Conservation (phyloP, 805 yeast genomes). For the Metschnikowia borealis region DNA sequence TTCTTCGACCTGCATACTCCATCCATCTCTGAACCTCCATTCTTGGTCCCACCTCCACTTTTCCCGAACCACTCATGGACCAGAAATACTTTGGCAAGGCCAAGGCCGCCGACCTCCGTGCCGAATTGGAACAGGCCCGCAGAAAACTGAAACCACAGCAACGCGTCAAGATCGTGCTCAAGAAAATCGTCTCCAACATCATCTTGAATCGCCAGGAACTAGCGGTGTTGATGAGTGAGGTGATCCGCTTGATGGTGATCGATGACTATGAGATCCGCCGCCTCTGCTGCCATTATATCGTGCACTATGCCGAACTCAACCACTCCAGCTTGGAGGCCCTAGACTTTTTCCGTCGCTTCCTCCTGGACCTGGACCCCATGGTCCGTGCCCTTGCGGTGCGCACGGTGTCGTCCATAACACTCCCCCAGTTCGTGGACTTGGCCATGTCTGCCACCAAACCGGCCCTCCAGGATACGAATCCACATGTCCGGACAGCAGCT, state of each 20-base stretch:
- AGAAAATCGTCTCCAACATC: conserved; percentile 76
- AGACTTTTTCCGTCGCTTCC: conserved; percentile 52
- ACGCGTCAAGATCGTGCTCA: conserved; percentile 42
- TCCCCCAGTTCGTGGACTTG: conserved; percentile 47
- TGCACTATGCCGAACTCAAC: conserved; percentile 54
- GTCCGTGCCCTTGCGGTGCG: conserved; percentile 59
- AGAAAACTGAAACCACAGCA: conserved; percentile 39
- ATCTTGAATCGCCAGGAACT: conserved; percentile 80
- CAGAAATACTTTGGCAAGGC: conserved; percentile 34
- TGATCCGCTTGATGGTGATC: conserved; percentile 46
- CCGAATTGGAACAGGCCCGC: conserved; percentile 41
- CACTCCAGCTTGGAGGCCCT: conserved; percentile 57
- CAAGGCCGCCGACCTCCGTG: conserved; percentile 37
- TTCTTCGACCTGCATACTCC: too few relatives aligned
- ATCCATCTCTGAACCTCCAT: not conserved
- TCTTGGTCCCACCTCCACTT: too few relatives aligned
- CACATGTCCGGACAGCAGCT: conserved; percentile 65
- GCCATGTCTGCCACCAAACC: conserved; percentile 39
- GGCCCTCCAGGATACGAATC: conserved; percentile 44
- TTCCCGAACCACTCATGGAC: conserved; percentile 8
- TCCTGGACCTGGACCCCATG: conserved; percentile 43
- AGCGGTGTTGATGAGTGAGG: conserved; percentile 61
- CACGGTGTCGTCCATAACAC: conserved; percentile 58
- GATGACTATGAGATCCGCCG: conserved; percentile 68
- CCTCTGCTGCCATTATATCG: conserved; percentile 64